Evolutionary conservation across 176 grass and related monocot genomes (phyloP).

Genomic region (Avena eriantha): DNA sequence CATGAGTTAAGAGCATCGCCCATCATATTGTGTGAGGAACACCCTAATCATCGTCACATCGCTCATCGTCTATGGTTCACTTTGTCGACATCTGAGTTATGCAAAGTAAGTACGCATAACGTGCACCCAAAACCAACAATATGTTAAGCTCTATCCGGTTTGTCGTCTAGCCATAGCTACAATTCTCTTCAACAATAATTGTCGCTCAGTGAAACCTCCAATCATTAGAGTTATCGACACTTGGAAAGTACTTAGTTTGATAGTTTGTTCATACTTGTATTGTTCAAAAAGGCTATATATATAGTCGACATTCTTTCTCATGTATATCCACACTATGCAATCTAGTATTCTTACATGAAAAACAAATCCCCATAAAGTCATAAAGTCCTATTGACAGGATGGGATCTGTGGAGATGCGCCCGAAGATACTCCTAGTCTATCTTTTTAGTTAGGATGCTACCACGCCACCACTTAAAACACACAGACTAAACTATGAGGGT

Average conservation of each 20-base stretch:
- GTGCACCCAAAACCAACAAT: neutral
- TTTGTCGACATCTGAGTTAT: neutral
- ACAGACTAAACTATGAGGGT: too few relatives aligned
- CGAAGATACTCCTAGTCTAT: too few relatives aligned
- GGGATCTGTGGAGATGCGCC: too few relatives aligned
- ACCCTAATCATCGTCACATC: neutral
- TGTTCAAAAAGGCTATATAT: too few relatives aligned
- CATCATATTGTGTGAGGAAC: too few relatives aligned
- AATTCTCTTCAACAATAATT: neutral
- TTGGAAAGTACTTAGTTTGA: neutral
- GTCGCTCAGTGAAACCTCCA: neutral
- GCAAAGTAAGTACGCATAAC: neutral
- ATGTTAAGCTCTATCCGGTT: neutral
- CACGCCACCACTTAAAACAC: too few relatives aligned
- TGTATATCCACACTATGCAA: neutral
- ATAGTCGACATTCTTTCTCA: neutral
- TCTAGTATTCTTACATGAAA: neutral
- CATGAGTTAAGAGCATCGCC: too few relatives aligned
- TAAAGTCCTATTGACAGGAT: too few relatives aligned
- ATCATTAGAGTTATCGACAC: neutral
- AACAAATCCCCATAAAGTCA: neutral
- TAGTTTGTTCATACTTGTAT: neutral
- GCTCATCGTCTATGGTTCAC: neutral
- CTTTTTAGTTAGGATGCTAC: too few relatives aligned
- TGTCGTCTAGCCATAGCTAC: neutral